phyloP scores from a whole-genome alignment of 345 rosid species.

The Excoecaria cochinchinensis region DNA sequence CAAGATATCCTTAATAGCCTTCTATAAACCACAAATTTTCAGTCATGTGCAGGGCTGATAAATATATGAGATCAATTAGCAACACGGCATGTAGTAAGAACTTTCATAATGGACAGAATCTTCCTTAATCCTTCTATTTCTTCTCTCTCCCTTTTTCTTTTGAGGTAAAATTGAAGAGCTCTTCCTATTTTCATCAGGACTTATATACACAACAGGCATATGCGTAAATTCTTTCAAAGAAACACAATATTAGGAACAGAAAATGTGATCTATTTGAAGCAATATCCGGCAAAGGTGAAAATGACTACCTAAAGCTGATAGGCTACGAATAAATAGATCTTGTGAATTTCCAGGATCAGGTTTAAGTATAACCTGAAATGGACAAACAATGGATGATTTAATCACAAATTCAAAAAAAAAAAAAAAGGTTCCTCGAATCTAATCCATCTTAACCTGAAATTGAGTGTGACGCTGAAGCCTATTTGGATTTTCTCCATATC shows the following conservation, averaged over 20 bases:
- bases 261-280: background rate
- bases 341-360: constrained; percentile 99
- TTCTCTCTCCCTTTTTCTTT: too few relatives aligned
- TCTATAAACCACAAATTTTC: too few relatives aligned
- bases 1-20: too few relatives aligned
- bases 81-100: too few relatives aligned
- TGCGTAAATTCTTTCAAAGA: background rate
- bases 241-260: background rate
- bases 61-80: too few relatives aligned
- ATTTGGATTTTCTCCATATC: constrained; percentile 94
- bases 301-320: constrained; percentile 79
- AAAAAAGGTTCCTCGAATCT: background rate
- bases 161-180: background rate
- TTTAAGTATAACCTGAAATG: constrained; percentile 79
- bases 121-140: too few relatives aligned
- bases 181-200: background rate
- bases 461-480: constrained; percentile 97
- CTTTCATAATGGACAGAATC: too few relatives aligned
- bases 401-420: constrained; percentile 1
- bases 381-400: background rate
- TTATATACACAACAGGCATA: background rate
- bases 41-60: too few relatives aligned
- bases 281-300: background rate
- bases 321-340: constrained; percentile 82
- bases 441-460: constrained; percentile 59